phyloP scores from a whole-genome alignment of 2,329 filamentous ascomycete species.

The Sphaerulina musiva region DNA sequence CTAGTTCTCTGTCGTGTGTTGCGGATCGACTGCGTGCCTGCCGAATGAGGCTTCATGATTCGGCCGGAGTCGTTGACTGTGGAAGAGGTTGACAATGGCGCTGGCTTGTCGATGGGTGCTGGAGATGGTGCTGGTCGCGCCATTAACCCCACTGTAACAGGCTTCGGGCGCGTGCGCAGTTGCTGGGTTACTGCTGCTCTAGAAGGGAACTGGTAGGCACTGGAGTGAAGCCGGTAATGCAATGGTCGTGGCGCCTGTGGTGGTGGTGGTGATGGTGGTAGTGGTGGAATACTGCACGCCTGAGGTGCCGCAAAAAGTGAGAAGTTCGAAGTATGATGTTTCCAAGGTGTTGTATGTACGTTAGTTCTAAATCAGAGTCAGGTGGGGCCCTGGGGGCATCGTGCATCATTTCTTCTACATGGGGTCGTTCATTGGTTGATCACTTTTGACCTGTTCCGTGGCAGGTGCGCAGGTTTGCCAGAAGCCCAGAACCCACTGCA shows the following conservation, averaged over 20 bases:
- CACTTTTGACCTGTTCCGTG: not conserved
- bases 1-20: slow-evolving; percentile 16
- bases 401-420: not conserved
- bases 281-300: not conserved
- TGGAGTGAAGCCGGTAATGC: not conserved
- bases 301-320: no score
- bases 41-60: slow-evolving; percentile 15
- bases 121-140: slow-evolving; percentile 6
- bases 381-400: not conserved
- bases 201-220: not conserved
- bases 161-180: no score
- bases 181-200: not conserved
- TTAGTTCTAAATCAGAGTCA: no score
- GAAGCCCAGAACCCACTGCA: not conserved
- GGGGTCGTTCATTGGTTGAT: not conserved
- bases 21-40: not conserved
- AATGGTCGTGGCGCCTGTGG: not conserved
- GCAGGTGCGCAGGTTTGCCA: not conserved
- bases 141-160: slow-evolving; percentile 3
- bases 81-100: slow-evolving; percentile 2
- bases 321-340: no score
- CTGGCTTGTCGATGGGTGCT: not conserved
- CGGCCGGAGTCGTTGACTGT: slow-evolving; percentile 8
- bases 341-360: no score
- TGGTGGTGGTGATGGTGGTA: not conserved